Conservation (phyloP, 805 yeast genomes). For the Candida tibetensis region DNA sequence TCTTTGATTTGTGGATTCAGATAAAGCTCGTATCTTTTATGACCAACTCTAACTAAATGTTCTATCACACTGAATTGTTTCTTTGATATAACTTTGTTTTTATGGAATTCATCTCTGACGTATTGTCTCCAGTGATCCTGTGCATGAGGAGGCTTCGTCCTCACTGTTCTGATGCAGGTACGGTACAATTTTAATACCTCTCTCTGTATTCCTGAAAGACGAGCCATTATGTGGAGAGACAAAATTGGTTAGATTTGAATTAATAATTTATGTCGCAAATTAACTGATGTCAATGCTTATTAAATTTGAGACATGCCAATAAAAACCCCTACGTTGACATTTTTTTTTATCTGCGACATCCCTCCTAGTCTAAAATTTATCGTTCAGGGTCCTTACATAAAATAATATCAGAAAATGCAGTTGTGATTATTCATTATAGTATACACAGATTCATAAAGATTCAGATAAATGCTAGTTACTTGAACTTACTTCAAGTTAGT, state of each 20-base stretch:
- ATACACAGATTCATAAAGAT: no score
- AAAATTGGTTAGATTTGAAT: not conserved
- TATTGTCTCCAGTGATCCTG: conserved; percentile 43
- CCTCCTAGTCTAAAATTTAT: no score
- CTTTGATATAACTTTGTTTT: conserved; percentile 56
- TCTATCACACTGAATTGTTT: conserved; percentile 85
- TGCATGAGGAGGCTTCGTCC: conserved; percentile 47
- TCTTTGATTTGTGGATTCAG: conserved; percentile 70
- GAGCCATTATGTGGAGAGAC: conserved; percentile 23
- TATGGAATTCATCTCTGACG: conserved; percentile 60
- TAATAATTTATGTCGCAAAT: no score
- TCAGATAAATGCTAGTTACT: no score
- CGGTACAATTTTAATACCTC: conserved; percentile 52
- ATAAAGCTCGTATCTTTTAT: conserved; percentile 67
- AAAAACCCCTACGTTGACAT: no score
- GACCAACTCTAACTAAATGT: conserved; percentile 75
- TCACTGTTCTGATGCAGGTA: conserved; percentile 43
- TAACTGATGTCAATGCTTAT: no score
- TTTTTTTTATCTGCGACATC: no score
- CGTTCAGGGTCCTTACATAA: no score
- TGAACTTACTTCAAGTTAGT: conserved; percentile 37
- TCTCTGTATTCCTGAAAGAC: conserved; percentile 43
- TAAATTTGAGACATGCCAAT: no score
- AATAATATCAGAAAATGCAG: no score
- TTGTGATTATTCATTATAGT: no score